Conservation (phyloP, 164 flowering plant genomes). For the Nymphaea thermarum region DNA sequence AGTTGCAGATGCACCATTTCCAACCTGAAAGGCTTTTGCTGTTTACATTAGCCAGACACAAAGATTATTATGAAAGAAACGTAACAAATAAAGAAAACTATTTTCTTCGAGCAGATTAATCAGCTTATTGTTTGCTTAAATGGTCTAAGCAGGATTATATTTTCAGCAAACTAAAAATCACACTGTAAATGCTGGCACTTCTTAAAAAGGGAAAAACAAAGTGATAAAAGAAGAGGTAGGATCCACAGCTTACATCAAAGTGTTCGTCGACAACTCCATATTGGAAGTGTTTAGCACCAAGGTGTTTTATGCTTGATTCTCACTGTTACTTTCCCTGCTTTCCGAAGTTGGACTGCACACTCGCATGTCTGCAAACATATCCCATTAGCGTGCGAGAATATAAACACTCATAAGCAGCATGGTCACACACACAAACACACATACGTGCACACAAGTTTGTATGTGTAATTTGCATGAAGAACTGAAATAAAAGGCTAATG, state of each 20-base stretch:
- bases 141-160: too few relatives aligned
- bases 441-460: not conserved
- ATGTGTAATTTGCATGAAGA: not conserved
- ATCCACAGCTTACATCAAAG: constrained; percentile 41
- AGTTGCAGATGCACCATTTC: too few relatives aligned
- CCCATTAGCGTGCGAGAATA: not conserved
- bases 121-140: not conserved
- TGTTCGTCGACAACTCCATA: constrained; percentile 66
- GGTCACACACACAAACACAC: too few relatives aligned
- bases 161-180: too few relatives aligned
- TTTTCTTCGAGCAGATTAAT: not conserved
- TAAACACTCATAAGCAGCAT: too few relatives aligned
- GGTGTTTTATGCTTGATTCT: constrained; percentile 51
- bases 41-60: too few relatives aligned
- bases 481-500: too few relatives aligned
- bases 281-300: constrained; percentile 59
- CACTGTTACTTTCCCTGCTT: constrained; percentile 56
- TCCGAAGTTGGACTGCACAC: constrained; percentile 68
- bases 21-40: too few relatives aligned
- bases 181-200: too few relatives aligned
- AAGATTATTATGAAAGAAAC: too few relatives aligned
- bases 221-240: not conserved
- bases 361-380: constrained; percentile 54
- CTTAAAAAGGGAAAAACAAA: too few relatives aligned
- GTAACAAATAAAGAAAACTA: not conserved